Conservation (phyloP, 331 rosid species). For the Acacia pycnantha region DNA sequence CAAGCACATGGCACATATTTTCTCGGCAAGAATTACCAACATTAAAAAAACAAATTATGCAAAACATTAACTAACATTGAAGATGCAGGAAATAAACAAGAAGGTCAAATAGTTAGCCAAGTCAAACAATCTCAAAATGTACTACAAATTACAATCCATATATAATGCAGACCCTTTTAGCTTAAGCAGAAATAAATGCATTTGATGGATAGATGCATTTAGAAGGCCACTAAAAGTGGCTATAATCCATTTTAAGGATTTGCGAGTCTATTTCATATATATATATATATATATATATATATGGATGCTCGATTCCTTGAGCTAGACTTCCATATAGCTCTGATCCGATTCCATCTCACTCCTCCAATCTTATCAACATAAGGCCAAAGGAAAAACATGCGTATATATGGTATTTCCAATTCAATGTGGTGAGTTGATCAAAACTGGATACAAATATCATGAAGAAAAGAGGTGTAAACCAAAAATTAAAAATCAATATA, state of each 20-base stretch:
- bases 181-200: slow-evolving; percentile 18
- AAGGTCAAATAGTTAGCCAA: neutral
- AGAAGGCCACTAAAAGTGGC: slow-evolving; percentile 8
- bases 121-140: slow-evolving; percentile 10
- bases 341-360: neutral
- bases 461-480: neutral
- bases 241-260: neutral
- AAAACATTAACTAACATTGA: neutral
- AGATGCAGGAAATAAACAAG: slow-evolving; percentile 17
- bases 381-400: neutral
- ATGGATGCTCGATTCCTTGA: neutral
- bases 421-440: neutral
- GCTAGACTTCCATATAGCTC: neutral
- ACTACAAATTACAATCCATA: neutral
- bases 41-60: too few relatives aligned
- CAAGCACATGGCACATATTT: too few relatives aligned
- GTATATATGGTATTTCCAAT: neutral
- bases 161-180: slow-evolving; percentile 11
- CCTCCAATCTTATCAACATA: neutral
- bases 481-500: neutral
- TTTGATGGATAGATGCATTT: neutral
- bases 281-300: too few relatives aligned
- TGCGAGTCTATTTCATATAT: neutral
- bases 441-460: slow-evolving; percentile 6
- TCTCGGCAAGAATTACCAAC: too few relatives aligned